phyloP scores from a whole-genome alignment of 805 yeast genomes.

The Kodamaea nitidulidarum region DNA sequence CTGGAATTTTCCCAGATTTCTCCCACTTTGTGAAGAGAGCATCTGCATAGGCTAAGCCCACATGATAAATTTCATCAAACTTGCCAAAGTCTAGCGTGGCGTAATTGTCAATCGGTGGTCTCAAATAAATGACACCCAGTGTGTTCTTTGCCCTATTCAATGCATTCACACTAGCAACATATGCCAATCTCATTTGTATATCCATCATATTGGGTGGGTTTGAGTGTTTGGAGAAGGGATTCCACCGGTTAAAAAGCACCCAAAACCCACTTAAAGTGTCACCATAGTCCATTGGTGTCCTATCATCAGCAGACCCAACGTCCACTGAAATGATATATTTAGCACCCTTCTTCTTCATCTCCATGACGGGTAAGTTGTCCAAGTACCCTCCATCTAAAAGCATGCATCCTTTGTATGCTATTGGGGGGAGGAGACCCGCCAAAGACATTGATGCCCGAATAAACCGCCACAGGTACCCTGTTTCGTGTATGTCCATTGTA shows the following conservation, averaged over 20 bases:
- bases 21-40: slow-evolving; percentile 50
- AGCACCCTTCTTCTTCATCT: slow-evolving; percentile 89
- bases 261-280: slow-evolving; percentile 90
- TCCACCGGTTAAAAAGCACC: slow-evolving; percentile 83
- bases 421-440: slow-evolving; percentile 88
- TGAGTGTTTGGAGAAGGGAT: slow-evolving; percentile 84
- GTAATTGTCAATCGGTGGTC: slow-evolving; percentile 92
- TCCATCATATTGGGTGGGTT: slow-evolving; percentile 93
- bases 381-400: slow-evolving; percentile 93
- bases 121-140: slow-evolving; percentile 78
- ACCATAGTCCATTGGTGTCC: slow-evolving; percentile 86
- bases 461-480: slow-evolving; percentile 94
- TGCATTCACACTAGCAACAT: slow-evolving; percentile 93
- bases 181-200: slow-evolving; percentile 87
- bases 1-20: slow-evolving; percentile 52
- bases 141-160: slow-evolving; percentile 80
- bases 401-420: slow-evolving; percentile 89
- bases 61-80: slow-evolving; percentile 82
- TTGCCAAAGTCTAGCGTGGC: slow-evolving; percentile 91
- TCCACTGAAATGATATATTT: slow-evolving; percentile 86
- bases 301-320: slow-evolving; percentile 92
- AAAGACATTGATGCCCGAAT: slow-evolving; percentile 95
- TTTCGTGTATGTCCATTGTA: slow-evolving; percentile 87
- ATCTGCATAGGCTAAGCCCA: slow-evolving; percentile 74
- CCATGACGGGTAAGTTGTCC: slow-evolving; percentile 87